Evolutionary conservation across 148 eudicot species (phyloP), one percentile per base, ranked within the genome.

Genomic region (Spergularia bocconei): DNA sequence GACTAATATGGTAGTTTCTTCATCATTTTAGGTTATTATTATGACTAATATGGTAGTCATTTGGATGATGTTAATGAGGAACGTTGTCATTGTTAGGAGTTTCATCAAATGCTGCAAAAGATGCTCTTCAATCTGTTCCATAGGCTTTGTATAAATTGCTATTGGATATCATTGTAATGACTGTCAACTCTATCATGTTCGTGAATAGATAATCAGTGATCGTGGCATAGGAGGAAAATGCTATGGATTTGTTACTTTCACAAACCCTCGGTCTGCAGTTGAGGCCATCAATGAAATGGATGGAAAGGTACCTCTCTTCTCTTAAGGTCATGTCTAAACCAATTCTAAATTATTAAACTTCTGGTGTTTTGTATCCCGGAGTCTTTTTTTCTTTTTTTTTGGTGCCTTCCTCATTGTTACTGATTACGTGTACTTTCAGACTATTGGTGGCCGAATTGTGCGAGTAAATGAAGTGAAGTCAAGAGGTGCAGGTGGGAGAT

Each of bases 201-300:
- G 63, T 63, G 62, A 70, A 52, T 83, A 93, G 98, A 88, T 93
- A 77, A 80, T 86, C 51, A 91, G 87, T 81, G 98, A 88, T 54
- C 96, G 88, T 5, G 88, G 81, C 5, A 61, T 82, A 13, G 97
- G 98, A 62, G 96, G 97, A 67, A 88, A 85, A 77, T 91, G 97
- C 85, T 94, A 88, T 82, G 98, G 90, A 39, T 94, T 94, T 86
- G 90, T 94, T 72, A 94, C 93, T 69, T 94, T 88, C 73, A 89
- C 85, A 61, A 94, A 90, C 84, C 93, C 97, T 21, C 88, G 93
- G 69, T 84, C 97, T 50, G 89, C 92, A 13, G 75, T 79, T 68
- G 89, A 90, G 83, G 97, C 98, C 81, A 94, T 94, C 71, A 84
- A 71, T 53, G 97, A 88, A 71, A 94, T 94, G 98, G 80, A 94